phyloP scores from a whole-genome alignment of 23 red algal species.

The Agarophyton chilense region DNA sequence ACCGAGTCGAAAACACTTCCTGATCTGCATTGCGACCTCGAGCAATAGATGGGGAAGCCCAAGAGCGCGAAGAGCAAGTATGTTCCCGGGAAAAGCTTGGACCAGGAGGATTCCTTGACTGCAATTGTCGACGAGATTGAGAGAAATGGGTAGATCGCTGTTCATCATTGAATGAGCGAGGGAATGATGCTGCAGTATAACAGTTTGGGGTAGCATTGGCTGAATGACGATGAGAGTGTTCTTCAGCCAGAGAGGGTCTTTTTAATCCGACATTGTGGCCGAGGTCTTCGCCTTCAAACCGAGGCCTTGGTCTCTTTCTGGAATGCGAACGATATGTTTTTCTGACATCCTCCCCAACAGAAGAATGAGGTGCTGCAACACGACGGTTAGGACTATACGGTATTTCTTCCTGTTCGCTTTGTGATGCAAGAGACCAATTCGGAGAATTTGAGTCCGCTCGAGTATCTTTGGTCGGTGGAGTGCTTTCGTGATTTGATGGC shows the following conservation, averaged over 20 bases:
- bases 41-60: neutral
- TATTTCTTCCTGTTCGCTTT: neutral
- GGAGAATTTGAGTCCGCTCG: constrained; percentile 4
- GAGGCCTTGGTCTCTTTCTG: neutral
- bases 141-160: neutral
- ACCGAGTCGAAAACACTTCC: neutral
- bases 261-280: neutral
- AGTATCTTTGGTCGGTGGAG: constrained; percentile 7
- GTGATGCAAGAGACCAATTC: constrained; percentile 5
- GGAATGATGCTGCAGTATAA: neutral
- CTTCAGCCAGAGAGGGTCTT: neutral
- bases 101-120: neutral
- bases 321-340: neutral
- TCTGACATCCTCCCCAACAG: neutral
- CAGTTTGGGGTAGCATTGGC: neutral
- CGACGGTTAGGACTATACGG: too few species aligned
- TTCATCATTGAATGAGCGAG: neutral
- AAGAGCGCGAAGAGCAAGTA: neutral
- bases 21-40: neutral
- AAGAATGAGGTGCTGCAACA: neutral
- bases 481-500: neutral
- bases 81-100: neutral
- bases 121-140: neutral
- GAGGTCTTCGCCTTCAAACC: neutral
- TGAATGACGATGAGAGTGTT: neutral